Conservation (phyloP, 768 basidiomycete species). For the Chlorophyllum brunneum region DNA sequence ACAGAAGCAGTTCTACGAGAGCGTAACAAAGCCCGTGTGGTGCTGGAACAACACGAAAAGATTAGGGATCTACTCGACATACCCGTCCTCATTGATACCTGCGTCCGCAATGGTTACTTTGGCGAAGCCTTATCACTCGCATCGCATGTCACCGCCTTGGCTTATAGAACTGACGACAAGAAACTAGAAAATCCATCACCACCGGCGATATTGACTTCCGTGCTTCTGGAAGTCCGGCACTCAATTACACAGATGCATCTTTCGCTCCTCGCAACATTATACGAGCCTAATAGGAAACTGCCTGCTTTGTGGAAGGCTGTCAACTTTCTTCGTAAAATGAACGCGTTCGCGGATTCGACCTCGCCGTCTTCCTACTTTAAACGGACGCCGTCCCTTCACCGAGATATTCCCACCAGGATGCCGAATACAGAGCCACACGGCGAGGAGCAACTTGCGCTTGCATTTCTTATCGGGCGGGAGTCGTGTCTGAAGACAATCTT, state of each 20-base stretch:
- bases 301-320: conserved; percentile 90
- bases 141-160: conserved; percentile 59
- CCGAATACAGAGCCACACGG: conserved; percentile 28
- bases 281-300: conserved; percentile 79
- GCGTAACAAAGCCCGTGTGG: conserved; percentile 70
- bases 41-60: conserved; percentile 94
- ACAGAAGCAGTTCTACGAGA: conserved; percentile 75
- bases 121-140: conserved; percentile 87
- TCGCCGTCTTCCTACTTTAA: not conserved
- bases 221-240: conserved; percentile 64
- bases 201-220: conserved; percentile 49
- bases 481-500: conserved; percentile 57
- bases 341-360: conserved; percentile 39
- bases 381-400: conserved; percentile 20
- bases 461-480: conserved; percentile 71
- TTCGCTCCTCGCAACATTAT: conserved; percentile 72
- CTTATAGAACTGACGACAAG: conserved; percentile 13
- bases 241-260: conserved; percentile 71
- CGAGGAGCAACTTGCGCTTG: conserved; percentile 80
- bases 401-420: conserved; percentile 20
- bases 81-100: conserved; percentile 88
- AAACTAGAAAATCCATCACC: conserved; percentile 29
- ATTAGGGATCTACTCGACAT: conserved; percentile 89
- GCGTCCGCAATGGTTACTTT: conserved; percentile 90
- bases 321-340: conserved; percentile 82